Conservation (phyloP, 148 eudicot genomes). For the Gaultheria prostrata region DNA sequence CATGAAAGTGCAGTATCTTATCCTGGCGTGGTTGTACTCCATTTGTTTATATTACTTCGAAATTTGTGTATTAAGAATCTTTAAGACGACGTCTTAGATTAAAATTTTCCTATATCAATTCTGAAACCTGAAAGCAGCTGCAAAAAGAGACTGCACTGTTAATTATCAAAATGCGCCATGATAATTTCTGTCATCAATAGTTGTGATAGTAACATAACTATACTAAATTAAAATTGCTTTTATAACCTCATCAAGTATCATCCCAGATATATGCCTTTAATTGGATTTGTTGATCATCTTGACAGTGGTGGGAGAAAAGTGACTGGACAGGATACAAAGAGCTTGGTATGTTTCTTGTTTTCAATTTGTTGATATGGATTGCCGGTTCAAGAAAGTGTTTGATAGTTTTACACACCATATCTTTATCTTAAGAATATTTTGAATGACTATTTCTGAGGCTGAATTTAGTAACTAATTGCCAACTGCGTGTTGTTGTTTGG, state of each 20-base stretch:
- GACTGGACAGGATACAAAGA: constrained; percentile 99
- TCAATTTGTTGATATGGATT: neutral
- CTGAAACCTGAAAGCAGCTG: neutral
- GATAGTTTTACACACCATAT: neutral
- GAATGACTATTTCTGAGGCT: neutral
- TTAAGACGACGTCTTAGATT: neutral
- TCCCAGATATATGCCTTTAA: constrained; percentile 67
- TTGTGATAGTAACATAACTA: neutral
- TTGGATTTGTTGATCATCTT: constrained; percentile 80
- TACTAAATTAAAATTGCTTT: constrained; percentile 29
- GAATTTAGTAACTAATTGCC: neutral
- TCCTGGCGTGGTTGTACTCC: neutral
- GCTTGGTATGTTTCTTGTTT: constrained; percentile 55
- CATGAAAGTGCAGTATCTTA: neutral
- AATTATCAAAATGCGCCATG: neutral
- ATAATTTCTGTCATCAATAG: constrained; percentile 4
- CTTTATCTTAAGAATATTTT: neutral
- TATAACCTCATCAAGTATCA: constrained; percentile 53
- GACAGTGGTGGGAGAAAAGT: constrained; percentile 99
- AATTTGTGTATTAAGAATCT: neutral
- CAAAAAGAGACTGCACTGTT: neutral
- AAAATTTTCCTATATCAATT: neutral
- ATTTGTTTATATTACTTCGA: neutral
- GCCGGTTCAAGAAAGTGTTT: neutral
- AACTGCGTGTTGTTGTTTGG: neutral